phyloP scores from a whole-genome alignment of 1,284 basidiomycete genomes.

The Polyporus tsugae region DNA sequence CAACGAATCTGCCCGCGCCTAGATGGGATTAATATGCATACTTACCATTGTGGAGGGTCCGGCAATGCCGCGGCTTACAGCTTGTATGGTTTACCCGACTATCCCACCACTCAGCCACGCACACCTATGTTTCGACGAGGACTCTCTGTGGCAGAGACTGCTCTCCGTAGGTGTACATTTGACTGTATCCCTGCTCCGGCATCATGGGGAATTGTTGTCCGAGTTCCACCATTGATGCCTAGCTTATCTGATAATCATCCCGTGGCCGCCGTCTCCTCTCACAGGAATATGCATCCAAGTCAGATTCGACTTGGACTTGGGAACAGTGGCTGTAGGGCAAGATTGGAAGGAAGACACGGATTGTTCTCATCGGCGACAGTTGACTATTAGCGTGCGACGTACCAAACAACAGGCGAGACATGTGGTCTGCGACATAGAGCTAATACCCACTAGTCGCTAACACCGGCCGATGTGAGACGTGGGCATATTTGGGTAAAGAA shows the following conservation, averaged over 20 bases:
- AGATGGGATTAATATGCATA: background rate
- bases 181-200: background rate
- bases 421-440: conserved; percentile 4
- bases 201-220: background rate
- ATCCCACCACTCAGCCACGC: background rate
- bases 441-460: background rate
- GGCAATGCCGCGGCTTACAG: background rate
- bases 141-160: background rate
- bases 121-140: background rate
- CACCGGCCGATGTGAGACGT: background rate
- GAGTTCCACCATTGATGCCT: background rate
- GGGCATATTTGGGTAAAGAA: background rate
- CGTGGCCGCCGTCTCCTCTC: background rate
- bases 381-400: background rate
- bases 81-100: background rate
- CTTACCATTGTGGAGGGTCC: background rate
- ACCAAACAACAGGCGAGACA: background rate
- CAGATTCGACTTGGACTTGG: background rate
- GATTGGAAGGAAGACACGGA: background rate
- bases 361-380: conserved; percentile 8
- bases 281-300: background rate
- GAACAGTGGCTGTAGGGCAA: background rate
- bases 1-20: background rate
- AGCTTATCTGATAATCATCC: background rate
- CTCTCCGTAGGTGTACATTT: background rate